These are phyloP conservation scores for Alternaria sp. DNA, from an alignment of 2,329 filamentous ascomycete species.

Conservation along the genomic window DNA sequence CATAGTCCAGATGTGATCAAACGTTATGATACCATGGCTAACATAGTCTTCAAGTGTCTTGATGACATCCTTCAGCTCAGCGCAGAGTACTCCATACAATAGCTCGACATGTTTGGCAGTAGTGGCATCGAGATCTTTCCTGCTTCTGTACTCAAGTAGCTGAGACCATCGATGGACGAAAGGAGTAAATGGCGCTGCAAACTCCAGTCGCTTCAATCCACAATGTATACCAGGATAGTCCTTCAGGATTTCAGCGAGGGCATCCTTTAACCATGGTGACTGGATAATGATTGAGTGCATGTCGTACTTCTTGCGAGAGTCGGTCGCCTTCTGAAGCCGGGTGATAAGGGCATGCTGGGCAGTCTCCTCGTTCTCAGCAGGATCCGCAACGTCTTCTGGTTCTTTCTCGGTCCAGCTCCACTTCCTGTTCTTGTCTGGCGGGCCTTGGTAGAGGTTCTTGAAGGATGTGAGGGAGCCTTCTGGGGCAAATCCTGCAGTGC, in stretches of 20 bases:
- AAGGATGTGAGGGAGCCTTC: slow-evolving; percentile 30
- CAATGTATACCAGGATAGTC: slow-evolving; percentile 69
- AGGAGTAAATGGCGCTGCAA: slow-evolving; percentile 67
- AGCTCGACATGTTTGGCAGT: slow-evolving; percentile 50
- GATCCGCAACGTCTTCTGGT: slow-evolving; percentile 34
- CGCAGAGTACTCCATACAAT: slow-evolving; percentile 46
- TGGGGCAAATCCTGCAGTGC: slow-evolving; percentile 5
- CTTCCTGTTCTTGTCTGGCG: slow-evolving; percentile 36
- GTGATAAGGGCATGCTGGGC: slow-evolving; percentile 62
- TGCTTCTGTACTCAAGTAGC: slow-evolving; percentile 31
- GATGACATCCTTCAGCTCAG: slow-evolving; percentile 52
- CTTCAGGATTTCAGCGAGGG: slow-evolving; percentile 64
- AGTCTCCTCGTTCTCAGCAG: slow-evolving; percentile 68
- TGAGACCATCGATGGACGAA: slow-evolving; percentile 71
- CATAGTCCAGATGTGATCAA: slow-evolving; percentile 54
- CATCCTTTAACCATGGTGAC: slow-evolving; percentile 67
- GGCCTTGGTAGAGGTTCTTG: slow-evolving; percentile 34
- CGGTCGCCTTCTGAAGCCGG: slow-evolving; percentile 53
- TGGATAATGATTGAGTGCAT: slow-evolving; percentile 72
- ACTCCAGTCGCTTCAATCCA: slow-evolving; percentile 67
- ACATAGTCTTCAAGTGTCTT: slow-evolving; percentile 51
- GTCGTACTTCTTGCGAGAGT: slow-evolving; percentile 67
- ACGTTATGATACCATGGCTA: slow-evolving; percentile 49
- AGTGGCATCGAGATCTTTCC: slow-evolving; percentile 26
- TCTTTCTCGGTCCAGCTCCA: slow-evolving; percentile 40